Percentiles rank a stretch among this genome's conserved stretches.
These are phyloP conservation scores for Phytophthora constricta DNA, from an alignment of 352 stramenopile genomes.

Conservation along the genomic window DNA sequence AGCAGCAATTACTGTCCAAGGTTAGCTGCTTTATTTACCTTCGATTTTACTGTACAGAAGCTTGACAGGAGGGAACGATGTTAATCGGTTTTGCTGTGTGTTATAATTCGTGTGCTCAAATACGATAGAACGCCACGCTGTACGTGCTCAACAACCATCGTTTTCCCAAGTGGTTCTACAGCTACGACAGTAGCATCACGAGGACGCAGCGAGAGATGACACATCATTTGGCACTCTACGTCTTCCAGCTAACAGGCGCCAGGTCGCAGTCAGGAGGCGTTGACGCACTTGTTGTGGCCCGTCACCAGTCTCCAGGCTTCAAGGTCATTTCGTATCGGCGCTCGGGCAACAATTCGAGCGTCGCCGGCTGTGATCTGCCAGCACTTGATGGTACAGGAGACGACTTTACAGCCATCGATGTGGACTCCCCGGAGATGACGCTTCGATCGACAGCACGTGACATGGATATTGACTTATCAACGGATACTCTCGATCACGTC, in stretches of 20 bases:
- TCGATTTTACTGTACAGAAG: neutral
- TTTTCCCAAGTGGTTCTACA: slow-evolving; percentile 62
- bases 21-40: slow-evolving; percentile 17
- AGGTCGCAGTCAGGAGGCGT: slow-evolving; percentile 9
- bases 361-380: slow-evolving; percentile 18
- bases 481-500: too few species aligned
- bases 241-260: slow-evolving; percentile 31
- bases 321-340: slow-evolving; percentile 48
- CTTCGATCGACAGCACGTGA: neutral
- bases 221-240: slow-evolving; percentile 51
- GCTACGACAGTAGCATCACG: slow-evolving; percentile 56
- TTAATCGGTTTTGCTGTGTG: neutral
- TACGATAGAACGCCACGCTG: slow-evolving; percentile 38
- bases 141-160: slow-evolving; percentile 61
- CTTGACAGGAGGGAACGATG: neutral
- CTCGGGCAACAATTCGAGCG: slow-evolving; percentile 11
- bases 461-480: slow-evolving; percentile 2
- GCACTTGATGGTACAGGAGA: neutral
- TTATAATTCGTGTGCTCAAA: neutral
- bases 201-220: slow-evolving; percentile 54
- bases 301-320: slow-evolving; percentile 42
- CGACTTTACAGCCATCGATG: neutral
- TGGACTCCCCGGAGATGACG: neutral
- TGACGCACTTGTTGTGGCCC: slow-evolving; percentile 36
- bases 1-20: slow-evolving; percentile 34